Evolutionary conservation across 306 rosid species (phyloP), one percentile per base, ranked within the genome.

Genomic region (Trifolium fragiferum): DNA sequence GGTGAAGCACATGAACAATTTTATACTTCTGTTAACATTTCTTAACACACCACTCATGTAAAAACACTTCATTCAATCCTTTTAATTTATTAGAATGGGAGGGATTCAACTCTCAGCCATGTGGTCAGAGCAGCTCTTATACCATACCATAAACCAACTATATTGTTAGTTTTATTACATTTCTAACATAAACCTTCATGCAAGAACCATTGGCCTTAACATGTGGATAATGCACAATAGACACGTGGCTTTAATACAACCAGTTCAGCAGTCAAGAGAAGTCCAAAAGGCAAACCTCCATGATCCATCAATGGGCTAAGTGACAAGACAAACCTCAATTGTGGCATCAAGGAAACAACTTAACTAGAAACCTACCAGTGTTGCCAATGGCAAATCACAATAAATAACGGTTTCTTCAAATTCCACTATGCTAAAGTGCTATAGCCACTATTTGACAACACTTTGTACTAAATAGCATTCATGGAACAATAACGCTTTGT

Each of bases 101-200:
- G 46, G 72, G 58, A 67, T 44, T 27, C 60, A 47, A 68, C 73
- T 68, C 60, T 27, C 30, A 18, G 40, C 25, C 59, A 25, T 23
- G 33, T 35, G 72, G 58, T 67, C 33, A 67, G 5, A 33, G 38
- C 9, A 37, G 41, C 41, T 37, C 41, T 37, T 37, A 37, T 37
- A 37, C 41, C 8, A 10, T 41, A 12, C 12, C 46, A 41, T 10
- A 27, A 41, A 10, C 46, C 46, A 41, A 10, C 12, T 41, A 14
- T 10, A 41, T 41, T 10, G 46, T 41, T 41, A 41, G 46, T 10
- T 41, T 10, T 10, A 41, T 41, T 1, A 41, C 46, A 41, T 40
- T 44, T 37, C 49, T 37, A 37, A 9, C 49, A 63, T 38, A 23
- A 14, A 19, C 68, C 46, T 27, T 38, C 50, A 18, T 14, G 15